Evolutionary conservation across 1,139 yeast species (phyloP).

Genomic region (Yamadazyma dushanensis): DNA sequence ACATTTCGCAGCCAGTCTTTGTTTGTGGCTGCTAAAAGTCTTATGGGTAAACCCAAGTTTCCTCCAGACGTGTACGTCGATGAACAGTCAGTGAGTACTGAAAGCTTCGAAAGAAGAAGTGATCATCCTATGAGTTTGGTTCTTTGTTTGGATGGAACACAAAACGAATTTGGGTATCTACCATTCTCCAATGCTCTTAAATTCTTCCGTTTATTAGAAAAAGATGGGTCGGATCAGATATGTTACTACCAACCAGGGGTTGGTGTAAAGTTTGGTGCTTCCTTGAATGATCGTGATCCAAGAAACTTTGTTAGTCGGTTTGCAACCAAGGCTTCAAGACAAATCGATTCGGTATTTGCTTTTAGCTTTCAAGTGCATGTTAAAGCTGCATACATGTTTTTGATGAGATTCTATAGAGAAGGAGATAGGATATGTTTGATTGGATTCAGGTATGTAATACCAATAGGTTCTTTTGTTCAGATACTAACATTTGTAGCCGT

Average conservation of each 20-base stretch:
- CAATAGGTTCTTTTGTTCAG: background rate
- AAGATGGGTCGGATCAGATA: slow-evolving; percentile 40
- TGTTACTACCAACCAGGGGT: slow-evolving; percentile 71
- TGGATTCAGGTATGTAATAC: slow-evolving; percentile 47
- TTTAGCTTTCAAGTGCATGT: slow-evolving; percentile 55
- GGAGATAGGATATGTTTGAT: slow-evolving; percentile 56
- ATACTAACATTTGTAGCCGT: slow-evolving; percentile 33
- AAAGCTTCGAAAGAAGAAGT: background rate
- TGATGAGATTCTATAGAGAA: slow-evolving; percentile 44
- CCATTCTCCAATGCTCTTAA: slow-evolving; percentile 59
- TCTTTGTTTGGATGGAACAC: slow-evolving; percentile 66
- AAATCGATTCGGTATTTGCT: slow-evolving; percentile 53
- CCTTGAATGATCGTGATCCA: slow-evolving; percentile 22
- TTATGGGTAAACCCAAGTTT: background rate
- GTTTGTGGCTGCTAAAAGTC: background rate
- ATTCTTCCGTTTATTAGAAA: slow-evolving; percentile 52
- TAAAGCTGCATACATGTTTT: slow-evolving; percentile 52
- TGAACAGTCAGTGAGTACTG: slow-evolving; percentile 4
- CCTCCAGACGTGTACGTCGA: slow-evolving; percentile 3
- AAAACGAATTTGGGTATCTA: slow-evolving; percentile 54
- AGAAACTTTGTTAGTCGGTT: slow-evolving; percentile 18
- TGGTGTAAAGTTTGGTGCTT: slow-evolving; percentile 50
- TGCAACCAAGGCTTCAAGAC: slow-evolving; percentile 16
- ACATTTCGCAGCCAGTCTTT: background rate
- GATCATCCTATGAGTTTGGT: slow-evolving; percentile 24